Evolutionary conservation across 2,329 filamentous ascomycete genomes (phyloP).

Genomic region (Colletotrichum chrysophilum): DNA sequence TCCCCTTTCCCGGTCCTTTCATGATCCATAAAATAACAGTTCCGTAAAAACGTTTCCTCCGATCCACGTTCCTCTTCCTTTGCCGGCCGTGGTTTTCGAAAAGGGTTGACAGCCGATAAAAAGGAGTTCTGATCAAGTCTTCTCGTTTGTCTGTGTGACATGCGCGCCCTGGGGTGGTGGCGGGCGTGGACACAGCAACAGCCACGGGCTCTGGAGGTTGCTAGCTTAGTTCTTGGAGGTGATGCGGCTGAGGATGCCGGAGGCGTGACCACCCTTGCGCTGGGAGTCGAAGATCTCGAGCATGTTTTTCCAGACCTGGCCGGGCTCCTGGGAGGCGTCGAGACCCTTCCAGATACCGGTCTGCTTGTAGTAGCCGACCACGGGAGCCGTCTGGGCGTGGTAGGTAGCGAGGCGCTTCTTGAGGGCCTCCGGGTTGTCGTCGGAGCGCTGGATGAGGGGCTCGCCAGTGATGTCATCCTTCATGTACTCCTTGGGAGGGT

Average conservation of each 20-base stretch:
- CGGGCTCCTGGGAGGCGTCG: constrained; percentile 95
- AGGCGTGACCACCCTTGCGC: constrained; percentile 30
- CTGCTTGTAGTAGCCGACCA: constrained; percentile 96
- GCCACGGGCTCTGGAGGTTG: neutral
- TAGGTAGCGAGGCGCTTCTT: constrained; percentile 95
- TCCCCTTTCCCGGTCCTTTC: constrained; percentile 8
- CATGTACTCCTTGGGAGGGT: constrained; percentile 93
- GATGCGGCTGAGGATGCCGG: constrained; percentile 45
- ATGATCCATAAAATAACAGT: constrained; percentile 18
- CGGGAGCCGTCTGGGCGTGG: constrained; percentile 90
- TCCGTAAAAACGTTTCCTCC: constrained; percentile 16
- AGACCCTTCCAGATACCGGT: constrained; percentile 96
- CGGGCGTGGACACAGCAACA: neutral
- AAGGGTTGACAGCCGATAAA: neutral
- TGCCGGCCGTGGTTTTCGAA: neutral
- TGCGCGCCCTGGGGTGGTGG: neutral
- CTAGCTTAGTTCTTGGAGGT: constrained; percentile 31
- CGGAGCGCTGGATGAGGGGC: constrained; percentile 92
- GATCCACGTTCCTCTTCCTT: constrained; percentile 1
- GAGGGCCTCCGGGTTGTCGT: constrained; percentile 95
- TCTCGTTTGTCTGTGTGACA: neutral
- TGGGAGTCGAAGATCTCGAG: constrained; percentile 75
- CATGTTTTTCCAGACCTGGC: constrained; percentile 93
- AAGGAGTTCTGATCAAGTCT: neutral
- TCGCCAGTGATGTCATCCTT: constrained; percentile 97